A percentile compares a stretch with the other conserved stretches of the same genome.
Evolutionary conservation across 1,284 basidiomycete species (phyloP).

Genomic region (Tilletia walkeri): DNA sequence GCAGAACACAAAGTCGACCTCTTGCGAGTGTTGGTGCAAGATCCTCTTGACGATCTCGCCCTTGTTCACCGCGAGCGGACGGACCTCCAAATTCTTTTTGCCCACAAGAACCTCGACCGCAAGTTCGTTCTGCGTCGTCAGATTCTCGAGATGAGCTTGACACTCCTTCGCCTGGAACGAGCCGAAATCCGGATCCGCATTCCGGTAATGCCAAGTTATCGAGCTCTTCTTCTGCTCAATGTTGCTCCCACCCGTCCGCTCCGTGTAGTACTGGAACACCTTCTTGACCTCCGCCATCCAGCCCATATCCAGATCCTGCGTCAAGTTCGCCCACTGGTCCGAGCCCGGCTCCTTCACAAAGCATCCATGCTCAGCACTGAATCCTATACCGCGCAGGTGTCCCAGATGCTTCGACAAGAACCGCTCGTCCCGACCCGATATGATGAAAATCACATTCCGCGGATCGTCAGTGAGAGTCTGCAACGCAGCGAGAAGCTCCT

Average conservation of each 20-base stretch:
- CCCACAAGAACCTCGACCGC: constrained; percentile 62
- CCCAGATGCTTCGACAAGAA: constrained; percentile 92
- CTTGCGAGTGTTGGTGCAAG: constrained; percentile 84
- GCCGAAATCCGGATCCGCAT: constrained; percentile 91
- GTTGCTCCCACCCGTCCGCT: constrained; percentile 86
- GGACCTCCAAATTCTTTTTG: constrained; percentile 97
- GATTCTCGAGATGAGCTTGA: constrained; percentile 91
- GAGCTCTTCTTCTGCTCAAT: constrained; percentile 96
- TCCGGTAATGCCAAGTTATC: constrained; percentile 97
- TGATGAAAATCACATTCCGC: constrained; percentile 89
- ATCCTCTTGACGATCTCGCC: constrained; percentile 96
- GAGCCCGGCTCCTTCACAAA: constrained; percentile 76
- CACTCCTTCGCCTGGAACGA: constrained; percentile 69
- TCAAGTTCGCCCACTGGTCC: constrained; percentile 80
- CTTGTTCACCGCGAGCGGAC: constrained; percentile 93
- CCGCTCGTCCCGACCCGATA: constrained; percentile 89
- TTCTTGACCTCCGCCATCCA: constrained; percentile 96
- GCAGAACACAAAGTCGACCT: constrained; percentile 86
- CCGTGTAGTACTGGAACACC: constrained; percentile 94
- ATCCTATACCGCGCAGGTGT: constrained; percentile 76
- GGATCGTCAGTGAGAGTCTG: constrained; percentile 73
- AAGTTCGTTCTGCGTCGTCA: constrained; percentile 48
- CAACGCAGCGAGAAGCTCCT: constrained; percentile 73
- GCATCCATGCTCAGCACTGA: constrained; percentile 93
- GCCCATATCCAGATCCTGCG: constrained; percentile 86